These are phyloP conservation scores for Pseudocercospora fijiensis DNA, from an alignment of 2,329 filamentous ascomycete genomes.

Conservation along the genomic window DNA sequence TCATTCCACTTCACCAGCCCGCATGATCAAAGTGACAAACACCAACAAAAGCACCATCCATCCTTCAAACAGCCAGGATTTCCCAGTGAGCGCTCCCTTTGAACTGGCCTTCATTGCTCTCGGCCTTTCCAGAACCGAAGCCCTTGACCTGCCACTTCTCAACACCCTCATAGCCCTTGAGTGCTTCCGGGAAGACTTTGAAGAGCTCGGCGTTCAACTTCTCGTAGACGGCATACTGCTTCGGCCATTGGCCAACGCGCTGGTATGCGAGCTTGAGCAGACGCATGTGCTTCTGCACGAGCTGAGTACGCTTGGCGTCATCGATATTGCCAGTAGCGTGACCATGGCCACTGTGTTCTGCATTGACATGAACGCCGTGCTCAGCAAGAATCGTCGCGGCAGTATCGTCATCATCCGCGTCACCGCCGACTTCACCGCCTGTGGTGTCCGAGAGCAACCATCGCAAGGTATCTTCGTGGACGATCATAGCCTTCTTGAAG, in stretches of 20 bases:
- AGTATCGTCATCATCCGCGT: constrained; percentile 41
- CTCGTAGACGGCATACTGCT: constrained; percentile 51
- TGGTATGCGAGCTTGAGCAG: constrained; percentile 44
- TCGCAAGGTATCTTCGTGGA: constrained; percentile 37
- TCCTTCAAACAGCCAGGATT: constrained; percentile 19
- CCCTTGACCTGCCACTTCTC: constrained; percentile 51
- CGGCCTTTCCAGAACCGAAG: constrained; percentile 50
- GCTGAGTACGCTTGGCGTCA: constrained; percentile 31
- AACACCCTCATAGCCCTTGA: constrained; percentile 47
- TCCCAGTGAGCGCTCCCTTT: constrained; percentile 37
- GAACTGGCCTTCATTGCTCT: constrained; percentile 42
- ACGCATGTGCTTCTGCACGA: constrained; percentile 41
- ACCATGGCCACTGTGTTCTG: constrained; percentile 29
- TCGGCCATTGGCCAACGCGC: constrained; percentile 48
- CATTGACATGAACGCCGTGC: constrained; percentile 37
- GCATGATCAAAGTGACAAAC: background rate
- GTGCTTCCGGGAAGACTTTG: constrained; percentile 40
- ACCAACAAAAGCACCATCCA: background rate
- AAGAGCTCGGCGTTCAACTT: constrained; percentile 49
- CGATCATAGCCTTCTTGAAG: constrained; percentile 42
- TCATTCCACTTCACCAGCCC: background rate
- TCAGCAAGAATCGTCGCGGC: constrained; percentile 40
- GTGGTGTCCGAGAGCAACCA: constrained; percentile 31
- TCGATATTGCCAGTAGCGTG: constrained; percentile 20
- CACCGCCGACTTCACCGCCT: constrained; percentile 33